Evolutionary conservation across 208 protist species (phyloP).

Genomic region (Entamoeba dispar): DNA sequence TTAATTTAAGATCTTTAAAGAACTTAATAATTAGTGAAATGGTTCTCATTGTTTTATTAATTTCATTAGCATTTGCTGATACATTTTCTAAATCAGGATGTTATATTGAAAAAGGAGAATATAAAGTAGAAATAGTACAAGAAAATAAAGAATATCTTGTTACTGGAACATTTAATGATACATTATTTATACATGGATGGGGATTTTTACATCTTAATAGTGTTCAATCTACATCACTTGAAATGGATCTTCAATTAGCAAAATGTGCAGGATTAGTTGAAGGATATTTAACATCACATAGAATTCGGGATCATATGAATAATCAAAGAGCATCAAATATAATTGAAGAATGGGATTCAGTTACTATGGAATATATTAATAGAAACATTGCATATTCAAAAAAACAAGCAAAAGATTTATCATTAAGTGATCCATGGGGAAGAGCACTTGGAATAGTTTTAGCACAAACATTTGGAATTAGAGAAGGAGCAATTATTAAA

Average conservation of each 20-base stretch:
- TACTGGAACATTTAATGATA: neutral
- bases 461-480: neutral
- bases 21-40: no score
- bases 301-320: neutral
- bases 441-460: neutral
- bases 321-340: neutral
- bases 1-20: no score
- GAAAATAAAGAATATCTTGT: neutral
- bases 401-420: neutral
- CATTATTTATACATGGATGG: neutral
- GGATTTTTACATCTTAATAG: neutral
- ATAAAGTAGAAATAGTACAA: neutral
- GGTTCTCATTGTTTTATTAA: no score
- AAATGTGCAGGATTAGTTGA: neutral
- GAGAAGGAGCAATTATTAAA: neutral
- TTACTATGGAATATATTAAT: neutral
- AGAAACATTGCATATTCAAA: neutral
- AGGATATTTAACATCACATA: neutral
- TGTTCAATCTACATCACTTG: neutral
- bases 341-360: neutral
- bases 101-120: neutral
- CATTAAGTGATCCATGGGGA: neutral
- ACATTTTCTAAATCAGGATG: neutral
- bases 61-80: no score
- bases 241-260: neutral